Evolutionary conservation across 306 rosid species (phyloP).

Genomic region (Cercis canadensis): DNA sequence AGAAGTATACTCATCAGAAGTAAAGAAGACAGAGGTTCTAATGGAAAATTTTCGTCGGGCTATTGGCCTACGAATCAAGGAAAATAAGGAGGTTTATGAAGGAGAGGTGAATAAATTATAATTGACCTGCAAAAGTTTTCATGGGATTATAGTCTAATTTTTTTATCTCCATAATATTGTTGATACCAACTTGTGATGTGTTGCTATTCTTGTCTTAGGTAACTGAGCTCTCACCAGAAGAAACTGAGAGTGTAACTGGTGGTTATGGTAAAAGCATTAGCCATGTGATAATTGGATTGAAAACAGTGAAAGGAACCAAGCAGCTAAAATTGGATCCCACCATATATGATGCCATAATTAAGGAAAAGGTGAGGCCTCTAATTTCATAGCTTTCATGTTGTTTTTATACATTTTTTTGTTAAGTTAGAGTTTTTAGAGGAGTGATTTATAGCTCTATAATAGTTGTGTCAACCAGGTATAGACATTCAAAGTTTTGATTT

Average conservation of each 20-base stretch:
- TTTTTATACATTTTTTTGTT: not conserved
- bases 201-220: slow-evolving; percentile 55
- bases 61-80: slow-evolving; percentile 93
- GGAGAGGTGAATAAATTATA: slow-evolving; percentile 77
- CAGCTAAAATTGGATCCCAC: slow-evolving; percentile 97
- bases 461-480: not conserved
- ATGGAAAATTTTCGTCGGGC: slow-evolving; percentile 95
- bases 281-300: slow-evolving; percentile 93
- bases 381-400: slow-evolving; percentile 18
- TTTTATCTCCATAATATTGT: slow-evolving; percentile 20
- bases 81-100: slow-evolving; percentile 94
- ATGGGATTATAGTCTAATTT: slow-evolving; percentile 16
- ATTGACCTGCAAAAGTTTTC: slow-evolving; percentile 11
- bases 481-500: slow-evolving; percentile 11
- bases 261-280: slow-evolving; percentile 99
- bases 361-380: slow-evolving; percentile 72
- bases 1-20: slow-evolving; percentile 95
- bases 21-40: slow-evolving; percentile 93
- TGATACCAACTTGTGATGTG: slow-evolving; percentile 32
- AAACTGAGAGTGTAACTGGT: slow-evolving; percentile 86
- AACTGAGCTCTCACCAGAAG: slow-evolving; percentile 95
- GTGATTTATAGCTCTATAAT: slow-evolving; percentile 2
- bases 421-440: not conserved
- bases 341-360: slow-evolving; percentile 91
- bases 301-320: slow-evolving; percentile 96